Percentiles rank a stretch among this genome's conserved stretches.
These are phyloP conservation scores for Schizopora paradoxa DNA, from an alignment of 1,284 basidiomycete species.

Conservation along the genomic window DNA sequence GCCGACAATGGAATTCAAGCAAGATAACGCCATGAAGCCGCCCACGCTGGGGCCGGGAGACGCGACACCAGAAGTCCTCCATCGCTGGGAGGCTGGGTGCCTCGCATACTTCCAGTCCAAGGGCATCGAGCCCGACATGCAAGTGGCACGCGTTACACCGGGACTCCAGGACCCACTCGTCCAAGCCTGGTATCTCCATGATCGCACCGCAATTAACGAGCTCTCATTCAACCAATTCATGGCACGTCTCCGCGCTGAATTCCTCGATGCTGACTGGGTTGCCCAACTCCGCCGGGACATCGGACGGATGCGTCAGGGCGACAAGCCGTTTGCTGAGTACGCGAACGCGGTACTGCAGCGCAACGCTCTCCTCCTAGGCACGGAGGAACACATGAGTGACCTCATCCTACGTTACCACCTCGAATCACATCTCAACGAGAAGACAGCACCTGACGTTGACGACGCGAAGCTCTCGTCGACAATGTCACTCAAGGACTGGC, in stretches of 20 bases:
- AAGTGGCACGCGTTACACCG: background rate
- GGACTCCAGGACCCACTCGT: background rate
- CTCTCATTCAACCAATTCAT: background rate
- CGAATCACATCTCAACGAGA: background rate
- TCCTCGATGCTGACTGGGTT: background rate
- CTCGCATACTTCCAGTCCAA: background rate
- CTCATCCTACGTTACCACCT: background rate
- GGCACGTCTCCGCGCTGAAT: background rate
- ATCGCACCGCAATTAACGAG: background rate
- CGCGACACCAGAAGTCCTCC: no score
- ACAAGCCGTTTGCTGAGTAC: background rate
- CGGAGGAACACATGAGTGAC: background rate
- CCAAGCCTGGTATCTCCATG: background rate
- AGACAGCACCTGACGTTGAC: background rate
- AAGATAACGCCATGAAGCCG: no score
- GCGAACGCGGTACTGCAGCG: background rate
- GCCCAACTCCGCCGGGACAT: background rate
- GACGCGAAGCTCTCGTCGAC: background rate
- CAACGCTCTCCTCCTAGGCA: background rate
- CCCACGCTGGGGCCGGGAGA: no score
- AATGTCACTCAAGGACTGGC: background rate
- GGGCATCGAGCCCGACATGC: background rate
- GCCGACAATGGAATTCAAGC: no score
- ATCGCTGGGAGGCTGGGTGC: no score
- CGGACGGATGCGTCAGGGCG: background rate